Evolutionary conservation across 768 basidiomycete species (phyloP), one percentile per base, ranked within the genome.

Genomic region (Multifurca ochricompacta): DNA sequence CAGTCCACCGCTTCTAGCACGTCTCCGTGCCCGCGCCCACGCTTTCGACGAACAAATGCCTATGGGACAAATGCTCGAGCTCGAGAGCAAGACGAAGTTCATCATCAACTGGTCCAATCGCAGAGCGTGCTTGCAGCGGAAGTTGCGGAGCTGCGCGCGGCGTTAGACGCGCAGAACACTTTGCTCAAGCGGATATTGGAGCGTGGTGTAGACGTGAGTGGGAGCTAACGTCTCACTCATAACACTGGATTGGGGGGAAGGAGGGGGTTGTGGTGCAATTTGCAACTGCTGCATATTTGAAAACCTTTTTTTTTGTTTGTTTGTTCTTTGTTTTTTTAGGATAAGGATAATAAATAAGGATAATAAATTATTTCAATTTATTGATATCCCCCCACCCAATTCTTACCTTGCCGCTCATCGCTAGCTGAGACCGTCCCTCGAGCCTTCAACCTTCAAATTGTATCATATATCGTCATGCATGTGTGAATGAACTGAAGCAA

Each of bases 71-170:
- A 16, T 4, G n/a, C 39, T 10, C 19, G 0, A 13, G 19, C 16
- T 8, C 60, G 27, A 49, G 45, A 32, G 56, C 69, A 55, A 2
- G 81, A 84, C 55, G 69, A 83, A 11, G 71, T 74, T 0, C 83
- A 83, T 53, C 67, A 75, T 31, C 85, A 84, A 61, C 70, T 83
- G 1, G 81, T 80, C 4, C 76, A 81, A 62, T 84, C 83, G 56
- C 83, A 85, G 64, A 76, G 76, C 8, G 83, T 83, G 66, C 69
- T 89, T 37, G 80, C 79, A 56, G 69, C 68, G 40, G 85, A 88
- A 68, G 83, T 89, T 41, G 67, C 72, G 8, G 81, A 82, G 52
- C 69, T 87, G 37, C 71, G 75, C 10, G 65, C 59, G 5, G 71
- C 75, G 6, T 73, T 87, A n/a, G 81, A 85, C 64, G 65, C 64